phyloP scores from a whole-genome alignment of 805 yeast species.

The Debaryomyces tyrocola region DNA sequence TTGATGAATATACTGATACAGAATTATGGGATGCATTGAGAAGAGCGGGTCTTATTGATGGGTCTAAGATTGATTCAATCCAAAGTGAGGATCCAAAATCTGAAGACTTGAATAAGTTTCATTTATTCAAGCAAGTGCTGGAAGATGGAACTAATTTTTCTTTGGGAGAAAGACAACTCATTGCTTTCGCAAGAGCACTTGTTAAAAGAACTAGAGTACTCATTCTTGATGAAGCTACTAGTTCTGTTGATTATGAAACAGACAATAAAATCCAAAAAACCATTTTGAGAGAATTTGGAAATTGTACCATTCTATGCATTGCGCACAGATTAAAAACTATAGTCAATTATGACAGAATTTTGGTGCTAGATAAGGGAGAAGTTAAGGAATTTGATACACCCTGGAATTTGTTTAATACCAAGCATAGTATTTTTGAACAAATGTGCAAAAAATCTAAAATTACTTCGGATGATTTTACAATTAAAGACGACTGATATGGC shows the following conservation, averaged over 20 bases:
- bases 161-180: constrained; percentile 39
- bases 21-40: constrained; percentile 54
- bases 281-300: constrained; percentile 29
- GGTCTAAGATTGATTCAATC: neutral
- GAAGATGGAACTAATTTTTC: constrained; percentile 38
- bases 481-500: neutral
- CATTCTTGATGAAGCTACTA: constrained; percentile 41
- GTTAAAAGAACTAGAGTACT: constrained; percentile 37
- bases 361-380: constrained; percentile 35
- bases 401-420: constrained; percentile 23
- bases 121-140: constrained; percentile 36
- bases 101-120: constrained; percentile 32
- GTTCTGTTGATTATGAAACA: constrained; percentile 40
- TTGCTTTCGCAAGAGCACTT: constrained; percentile 39
- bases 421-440: constrained; percentile 26
- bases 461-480: constrained; percentile 23
- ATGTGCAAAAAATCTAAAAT: constrained; percentile 41
- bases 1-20: constrained; percentile 46
- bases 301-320: constrained; percentile 37
- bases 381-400: constrained; percentile 36
- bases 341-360: constrained; percentile 32
- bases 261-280: constrained; percentile 36
- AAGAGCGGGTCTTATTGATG: constrained; percentile 50
- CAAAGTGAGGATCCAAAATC: neutral
- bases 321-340: constrained; percentile 42